Evolutionary conservation across 2,329 filamentous ascomycete species (phyloP).

Genomic region (Sporothrix euskadiensis): DNA sequence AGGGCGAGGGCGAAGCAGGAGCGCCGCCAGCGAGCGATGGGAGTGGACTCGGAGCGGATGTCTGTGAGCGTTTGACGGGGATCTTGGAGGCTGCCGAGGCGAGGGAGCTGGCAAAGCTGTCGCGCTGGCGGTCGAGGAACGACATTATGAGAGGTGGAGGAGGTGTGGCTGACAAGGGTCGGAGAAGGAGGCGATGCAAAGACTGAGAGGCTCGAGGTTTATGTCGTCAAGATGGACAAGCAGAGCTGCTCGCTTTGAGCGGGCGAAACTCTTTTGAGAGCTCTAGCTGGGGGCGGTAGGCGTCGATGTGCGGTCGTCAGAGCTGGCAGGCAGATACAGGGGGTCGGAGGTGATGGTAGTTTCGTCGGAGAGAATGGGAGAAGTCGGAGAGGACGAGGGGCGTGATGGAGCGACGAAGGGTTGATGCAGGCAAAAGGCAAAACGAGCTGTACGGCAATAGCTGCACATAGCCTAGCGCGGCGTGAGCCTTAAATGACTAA

Average conservation of each 20-base stretch:
- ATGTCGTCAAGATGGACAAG: background rate
- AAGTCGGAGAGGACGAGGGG: background rate
- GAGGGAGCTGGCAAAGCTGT: slow-evolving; percentile 62
- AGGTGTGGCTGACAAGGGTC: background rate
- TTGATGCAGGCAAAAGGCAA: background rate
- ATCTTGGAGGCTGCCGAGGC: slow-evolving; percentile 65
- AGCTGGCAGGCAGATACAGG: background rate
- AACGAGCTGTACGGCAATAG: background rate
- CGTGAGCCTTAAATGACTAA: background rate
- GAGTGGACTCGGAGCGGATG: slow-evolving; percentile 55
- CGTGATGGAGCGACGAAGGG: background rate
- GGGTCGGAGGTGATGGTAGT: background rate
- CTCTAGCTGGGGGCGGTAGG: background rate
- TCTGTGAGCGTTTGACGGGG: slow-evolving; percentile 51
- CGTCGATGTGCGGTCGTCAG: background rate
- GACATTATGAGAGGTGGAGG: slow-evolving; percentile 40
- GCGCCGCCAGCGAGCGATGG: slow-evolving; percentile 56
- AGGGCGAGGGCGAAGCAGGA: slow-evolving; percentile 64
- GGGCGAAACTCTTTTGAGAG: background rate
- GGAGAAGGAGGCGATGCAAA: background rate
- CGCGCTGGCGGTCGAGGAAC: slow-evolving; percentile 66
- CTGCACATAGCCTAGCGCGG: background rate
- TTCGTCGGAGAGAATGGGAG: background rate
- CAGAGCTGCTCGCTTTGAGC: background rate
- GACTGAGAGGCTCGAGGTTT: background rate